These are phyloP conservation scores for Bidens hawaiensis DNA, from an alignment of 140 eudicot species.

Conservation along the genomic window DNA sequence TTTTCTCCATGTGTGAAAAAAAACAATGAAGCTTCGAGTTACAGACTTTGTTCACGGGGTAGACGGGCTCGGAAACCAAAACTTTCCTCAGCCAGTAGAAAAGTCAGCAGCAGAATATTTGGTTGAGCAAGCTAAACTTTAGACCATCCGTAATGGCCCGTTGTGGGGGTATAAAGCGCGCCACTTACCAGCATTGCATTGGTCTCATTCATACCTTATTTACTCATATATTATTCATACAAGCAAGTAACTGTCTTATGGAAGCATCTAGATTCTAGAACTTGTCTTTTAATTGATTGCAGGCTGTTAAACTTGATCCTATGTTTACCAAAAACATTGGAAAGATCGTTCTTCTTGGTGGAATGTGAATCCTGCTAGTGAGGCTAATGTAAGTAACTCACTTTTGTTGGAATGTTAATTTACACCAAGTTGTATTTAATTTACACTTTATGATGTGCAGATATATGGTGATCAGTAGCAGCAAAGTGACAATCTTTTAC, in stretches of 20 bases:
- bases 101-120: conserved; percentile 82
- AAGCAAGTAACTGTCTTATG: background rate
- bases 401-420: no score
- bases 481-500: no score
- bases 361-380: conserved; percentile 92
- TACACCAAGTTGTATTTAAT: no score
- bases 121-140: conserved; percentile 59
- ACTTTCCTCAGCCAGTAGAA: conserved; percentile 90
- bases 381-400: conserved; percentile 77
- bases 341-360: conserved; percentile 92
- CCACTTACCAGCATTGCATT: conserved; percentile 92
- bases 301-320: conserved; percentile 89
- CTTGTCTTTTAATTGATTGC: conserved; percentile 1
- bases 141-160: no score
- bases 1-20: conserved; percentile 40
- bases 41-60: conserved; percentile 93
- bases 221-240: background rate
- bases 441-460: no score
- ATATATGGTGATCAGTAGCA: no score
- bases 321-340: conserved; percentile 59
- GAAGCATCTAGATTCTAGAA: background rate
- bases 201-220: conserved; percentile 37
- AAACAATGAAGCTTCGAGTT: conserved; percentile 91
- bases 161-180: conserved; percentile 96
- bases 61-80: conserved; percentile 98